Conservation (phyloP, 768 basidiomycete genomes). For the Psilocybe cyanescens region DNA sequence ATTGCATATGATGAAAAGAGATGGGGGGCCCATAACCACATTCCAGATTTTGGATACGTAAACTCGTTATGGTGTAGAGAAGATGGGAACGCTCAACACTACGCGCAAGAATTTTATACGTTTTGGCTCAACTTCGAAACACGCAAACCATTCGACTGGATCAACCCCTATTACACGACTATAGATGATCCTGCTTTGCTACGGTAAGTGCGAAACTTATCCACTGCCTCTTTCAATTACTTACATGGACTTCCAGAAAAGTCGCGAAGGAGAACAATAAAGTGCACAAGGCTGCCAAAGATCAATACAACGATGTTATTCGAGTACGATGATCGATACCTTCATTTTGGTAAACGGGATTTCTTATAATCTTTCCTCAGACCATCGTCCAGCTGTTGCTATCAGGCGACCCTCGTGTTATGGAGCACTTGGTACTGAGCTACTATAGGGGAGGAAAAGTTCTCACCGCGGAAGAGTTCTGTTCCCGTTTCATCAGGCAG, state of each 20-base stretch:
- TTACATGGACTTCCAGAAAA: not conserved
- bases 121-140: conserved; percentile 29
- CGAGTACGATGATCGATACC: not conserved
- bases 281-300: not conserved
- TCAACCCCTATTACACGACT: conserved; percentile 5
- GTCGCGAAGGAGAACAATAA: not conserved
- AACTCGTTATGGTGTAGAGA: conserved; percentile 23
- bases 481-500: not conserved
- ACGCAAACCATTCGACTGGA: conserved; percentile 28
- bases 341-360: not conserved
- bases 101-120: conserved; percentile 24
- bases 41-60: conserved; percentile 22
- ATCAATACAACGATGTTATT: not conserved
- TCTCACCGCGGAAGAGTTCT: not conserved
- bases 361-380: not conserved
- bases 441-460: not conserved
- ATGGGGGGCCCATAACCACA: conserved; percentile 11
- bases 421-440: not conserved
- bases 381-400: not conserved
- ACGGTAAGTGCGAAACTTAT: not conserved
- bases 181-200: not conserved
- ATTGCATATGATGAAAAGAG: conserved; percentile 26
- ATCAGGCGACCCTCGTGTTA: not conserved
- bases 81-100: conserved; percentile 1
- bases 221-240: not conserved